Evolutionary conservation across 495 filamentous ascomycete species (phyloP), one percentile per base, ranked within the genome.

Genomic region (Chaetomium fimeti): DNA sequence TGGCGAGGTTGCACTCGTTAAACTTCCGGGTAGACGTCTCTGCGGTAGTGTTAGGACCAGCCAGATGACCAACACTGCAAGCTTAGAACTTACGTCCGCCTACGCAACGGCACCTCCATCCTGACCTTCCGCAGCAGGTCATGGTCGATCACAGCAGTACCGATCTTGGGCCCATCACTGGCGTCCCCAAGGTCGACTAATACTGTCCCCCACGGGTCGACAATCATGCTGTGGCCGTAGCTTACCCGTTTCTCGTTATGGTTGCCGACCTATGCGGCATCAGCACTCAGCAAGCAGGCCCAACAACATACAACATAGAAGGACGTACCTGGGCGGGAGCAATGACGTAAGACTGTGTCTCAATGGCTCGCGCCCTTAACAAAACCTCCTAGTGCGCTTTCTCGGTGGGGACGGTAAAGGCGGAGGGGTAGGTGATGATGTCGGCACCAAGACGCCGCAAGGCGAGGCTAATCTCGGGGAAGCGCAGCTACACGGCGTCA

Each of bases 371-470:
- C 2, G 92, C 87, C 42, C 89, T 80, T 9, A 98, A 76, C 1
- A 98, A 76, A 0, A 82, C 74, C 66, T 89, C 85, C 93, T 93
- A 98, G 73, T 98, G 94, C 9, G 89, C 92, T 53, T 78, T 78
- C 0, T 94, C 93, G 0, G 94, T 97, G 2, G 88, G 88, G 2
- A 96, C 82, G 12, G 92, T 97, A 72, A 97, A 98, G 18, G 94
- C 93, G 1, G 88, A 92, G 3, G 93, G 94, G 74, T 90, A 97
- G 0, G 91, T 88, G 57, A 98, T 81, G 58, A 96, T 79, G 53
- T 96, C 85, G 16, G 90, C 91, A 29, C 64, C 65, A 1, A 47
- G 68, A 20, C 62, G 67, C 3, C 62, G 87, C 83, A 52, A 82
- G 16, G 82, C 83, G 20, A 97, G 79, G 6, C 85, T 78, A 16